These are phyloP conservation scores for Yarrowia keelungensis DNA, from an alignment of 805 yeast genomes.

Conservation along the genomic window DNA sequence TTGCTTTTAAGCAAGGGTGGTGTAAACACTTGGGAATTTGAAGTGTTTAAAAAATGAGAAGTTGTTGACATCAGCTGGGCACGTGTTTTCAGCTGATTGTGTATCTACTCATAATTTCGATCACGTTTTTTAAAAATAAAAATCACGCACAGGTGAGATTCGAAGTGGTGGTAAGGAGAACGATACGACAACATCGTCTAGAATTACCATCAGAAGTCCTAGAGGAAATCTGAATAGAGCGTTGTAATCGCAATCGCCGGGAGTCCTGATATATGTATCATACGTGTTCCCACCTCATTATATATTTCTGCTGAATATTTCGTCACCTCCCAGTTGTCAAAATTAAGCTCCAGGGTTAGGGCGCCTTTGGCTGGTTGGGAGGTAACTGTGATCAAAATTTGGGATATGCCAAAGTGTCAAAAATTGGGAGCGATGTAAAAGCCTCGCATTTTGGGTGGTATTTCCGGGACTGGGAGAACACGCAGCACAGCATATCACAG, in stretches of 20 bases:
- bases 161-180: not conserved
- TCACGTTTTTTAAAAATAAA: too few species aligned
- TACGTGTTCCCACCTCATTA: too few species aligned
- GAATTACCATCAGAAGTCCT: too few species aligned
- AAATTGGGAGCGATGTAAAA: slow-evolving; percentile 35
- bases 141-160: not conserved
- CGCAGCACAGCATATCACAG: slow-evolving; percentile 25
- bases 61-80: too few species aligned
- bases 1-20: not conserved
- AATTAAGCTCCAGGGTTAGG: not conserved
- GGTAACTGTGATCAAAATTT: not conserved
- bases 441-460: slow-evolving; percentile 26
- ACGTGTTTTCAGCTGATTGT: too few species aligned
- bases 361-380: slow-evolving; percentile 1
- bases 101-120: too few species aligned
- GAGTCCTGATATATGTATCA: too few species aligned
- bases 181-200: too few species aligned
- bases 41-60: not conserved
- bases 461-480: slow-evolving; percentile 19
- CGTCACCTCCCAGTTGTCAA: too few species aligned
- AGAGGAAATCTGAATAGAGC: too few species aligned
- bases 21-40: not conserved
- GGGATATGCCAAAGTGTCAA: slow-evolving; percentile 28
- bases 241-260: too few species aligned
- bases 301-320: too few species aligned